Percentiles rank a stretch among this genome's conserved stretches.
Evolutionary conservation across 352 stramenopile genomes (phyloP).

Genomic region (Globisporangium parvum): DNA sequence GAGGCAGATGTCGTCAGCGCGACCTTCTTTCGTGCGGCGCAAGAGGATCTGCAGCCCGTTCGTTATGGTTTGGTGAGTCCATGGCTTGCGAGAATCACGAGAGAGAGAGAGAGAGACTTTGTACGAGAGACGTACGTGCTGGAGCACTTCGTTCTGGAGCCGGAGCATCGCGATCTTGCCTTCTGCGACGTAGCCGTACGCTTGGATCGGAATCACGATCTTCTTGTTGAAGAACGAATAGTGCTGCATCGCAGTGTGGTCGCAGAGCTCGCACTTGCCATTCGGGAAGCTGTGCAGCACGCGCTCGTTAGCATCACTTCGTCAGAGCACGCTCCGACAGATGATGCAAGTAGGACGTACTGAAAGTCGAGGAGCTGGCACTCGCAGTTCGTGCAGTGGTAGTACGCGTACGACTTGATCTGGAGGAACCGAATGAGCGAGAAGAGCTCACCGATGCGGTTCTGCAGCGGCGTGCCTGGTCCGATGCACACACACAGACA

Average conservation of each 20-base stretch:
- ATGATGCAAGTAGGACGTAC: too few species aligned
- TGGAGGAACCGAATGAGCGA: constrained; percentile 97
- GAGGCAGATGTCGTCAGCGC: constrained; percentile 92
- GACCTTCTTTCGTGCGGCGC: constrained; percentile 96
- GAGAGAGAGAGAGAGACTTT: not conserved
- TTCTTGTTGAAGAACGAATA: constrained; percentile 98
- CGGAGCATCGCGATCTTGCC: constrained; percentile 94
- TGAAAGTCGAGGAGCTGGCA: constrained; percentile 96
- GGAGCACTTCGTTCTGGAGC: constrained; percentile 91
- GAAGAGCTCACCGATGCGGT: constrained; percentile 93
- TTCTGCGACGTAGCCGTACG: constrained; percentile 91
- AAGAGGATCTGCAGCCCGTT: constrained; percentile 83
- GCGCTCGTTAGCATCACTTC: constrained; percentile 9
- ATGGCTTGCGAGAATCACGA: not conserved
- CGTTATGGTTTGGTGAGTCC: too few species aligned
- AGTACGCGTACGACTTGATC: constrained; percentile 97
- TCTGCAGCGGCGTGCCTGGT: constrained; percentile 91
- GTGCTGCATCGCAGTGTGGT: constrained; percentile 93
- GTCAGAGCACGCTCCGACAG: too few species aligned
- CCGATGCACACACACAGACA: not conserved
- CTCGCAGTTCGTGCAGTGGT: constrained; percentile 94
- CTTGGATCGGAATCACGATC: constrained; percentile 97
- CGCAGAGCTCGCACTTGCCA: constrained; percentile 89
- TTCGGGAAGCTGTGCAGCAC: constrained; percentile 59
- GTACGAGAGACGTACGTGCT: constrained; percentile 72